phyloP scores from a whole-genome alignment of 2,329 filamentous ascomycete genomes.

The Pseudohalonectria lignicola region DNA sequence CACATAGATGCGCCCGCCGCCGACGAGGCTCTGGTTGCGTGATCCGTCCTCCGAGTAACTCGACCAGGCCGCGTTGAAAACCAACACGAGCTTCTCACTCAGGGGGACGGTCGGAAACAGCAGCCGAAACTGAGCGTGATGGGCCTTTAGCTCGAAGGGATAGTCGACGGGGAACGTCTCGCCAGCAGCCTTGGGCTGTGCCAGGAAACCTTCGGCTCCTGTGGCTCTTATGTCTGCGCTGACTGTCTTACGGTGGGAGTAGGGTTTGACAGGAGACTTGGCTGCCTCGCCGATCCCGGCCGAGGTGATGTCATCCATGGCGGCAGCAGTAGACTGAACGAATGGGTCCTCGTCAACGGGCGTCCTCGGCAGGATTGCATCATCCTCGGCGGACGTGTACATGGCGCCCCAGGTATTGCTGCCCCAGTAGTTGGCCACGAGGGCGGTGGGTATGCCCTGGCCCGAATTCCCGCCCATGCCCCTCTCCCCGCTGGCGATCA shows the following conservation, averaged over 20 bases:
- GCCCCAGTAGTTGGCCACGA: slow-evolving; percentile 92
- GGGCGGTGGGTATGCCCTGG: slow-evolving; percentile 69
- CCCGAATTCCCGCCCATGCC: slow-evolving; percentile 53
- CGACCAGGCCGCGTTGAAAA: slow-evolving; percentile 84
- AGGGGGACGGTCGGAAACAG: slow-evolving; percentile 73
- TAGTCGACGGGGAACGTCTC: slow-evolving; percentile 65
- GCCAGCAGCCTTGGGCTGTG: slow-evolving; percentile 21
- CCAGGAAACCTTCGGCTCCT: too few species aligned
- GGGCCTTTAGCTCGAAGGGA: slow-evolving; percentile 68
- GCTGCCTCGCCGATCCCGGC: slow-evolving; percentile 12
- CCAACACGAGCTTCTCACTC: slow-evolving; percentile 75
- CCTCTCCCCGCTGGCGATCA: slow-evolving; percentile 69
- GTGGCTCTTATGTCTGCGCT: slow-evolving; percentile 25
- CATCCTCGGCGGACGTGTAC: slow-evolving; percentile 14
- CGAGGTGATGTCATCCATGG: slow-evolving; percentile 9
- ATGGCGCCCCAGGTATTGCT: slow-evolving; percentile 60
- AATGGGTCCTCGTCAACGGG: slow-evolving; percentile 25
- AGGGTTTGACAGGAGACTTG: slow-evolving; percentile 10
- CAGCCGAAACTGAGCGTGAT: slow-evolving; percentile 87
- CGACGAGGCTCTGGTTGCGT: slow-evolving; percentile 41
- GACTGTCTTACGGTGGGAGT: slow-evolving; percentile 29
- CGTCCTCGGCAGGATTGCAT: slow-evolving; percentile 7
- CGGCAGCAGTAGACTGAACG: slow-evolving; percentile 18
- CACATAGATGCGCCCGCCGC: slow-evolving; percentile 70
- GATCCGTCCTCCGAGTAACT: slow-evolving; percentile 35